Evolutionary conservation across 306 rosid species (phyloP).

Genomic region (Malus orientalis): DNA sequence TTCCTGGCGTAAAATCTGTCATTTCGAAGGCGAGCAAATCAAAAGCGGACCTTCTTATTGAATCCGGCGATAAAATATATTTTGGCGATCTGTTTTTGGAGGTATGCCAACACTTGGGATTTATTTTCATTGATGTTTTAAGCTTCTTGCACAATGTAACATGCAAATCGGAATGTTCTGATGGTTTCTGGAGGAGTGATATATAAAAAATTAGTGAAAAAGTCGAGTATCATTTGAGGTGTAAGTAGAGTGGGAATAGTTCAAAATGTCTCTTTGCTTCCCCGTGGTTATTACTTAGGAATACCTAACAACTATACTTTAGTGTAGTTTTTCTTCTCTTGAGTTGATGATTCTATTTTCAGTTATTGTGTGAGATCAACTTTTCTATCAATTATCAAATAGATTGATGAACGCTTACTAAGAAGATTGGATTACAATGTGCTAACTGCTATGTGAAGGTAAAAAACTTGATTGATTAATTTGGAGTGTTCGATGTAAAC

Average conservation of each 20-base stretch:
- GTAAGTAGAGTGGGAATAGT: no score
- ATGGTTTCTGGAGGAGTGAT: neutral
- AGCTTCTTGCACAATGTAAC: neutral
- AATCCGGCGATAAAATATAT: conserved; percentile 48
- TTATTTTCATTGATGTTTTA: neutral
- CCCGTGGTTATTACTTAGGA: neutral
- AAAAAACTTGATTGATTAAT: neutral
- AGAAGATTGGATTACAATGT: no score
- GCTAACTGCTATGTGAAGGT: neutral
- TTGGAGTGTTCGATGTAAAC: neutral
- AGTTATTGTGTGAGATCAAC: neutral
- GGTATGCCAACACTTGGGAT: conserved; percentile 32
- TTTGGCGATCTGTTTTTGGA: conserved; percentile 79
- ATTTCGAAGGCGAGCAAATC: conserved; percentile 85
- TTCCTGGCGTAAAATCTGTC: conserved; percentile 64
- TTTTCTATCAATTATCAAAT: neutral
- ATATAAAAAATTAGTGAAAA: no score
- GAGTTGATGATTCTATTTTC: neutral
- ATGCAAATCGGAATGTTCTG: neutral
- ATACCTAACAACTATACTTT: neutral
- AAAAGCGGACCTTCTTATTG: conserved; percentile 58
- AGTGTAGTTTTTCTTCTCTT: neutral
- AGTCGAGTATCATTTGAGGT: no score
- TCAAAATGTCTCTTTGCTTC: neutral
- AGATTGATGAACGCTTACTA: neutral